Base-by-base conservation (phyloP, 1,139 yeast species). In the Yamadazyma dushanensis region DNA sequence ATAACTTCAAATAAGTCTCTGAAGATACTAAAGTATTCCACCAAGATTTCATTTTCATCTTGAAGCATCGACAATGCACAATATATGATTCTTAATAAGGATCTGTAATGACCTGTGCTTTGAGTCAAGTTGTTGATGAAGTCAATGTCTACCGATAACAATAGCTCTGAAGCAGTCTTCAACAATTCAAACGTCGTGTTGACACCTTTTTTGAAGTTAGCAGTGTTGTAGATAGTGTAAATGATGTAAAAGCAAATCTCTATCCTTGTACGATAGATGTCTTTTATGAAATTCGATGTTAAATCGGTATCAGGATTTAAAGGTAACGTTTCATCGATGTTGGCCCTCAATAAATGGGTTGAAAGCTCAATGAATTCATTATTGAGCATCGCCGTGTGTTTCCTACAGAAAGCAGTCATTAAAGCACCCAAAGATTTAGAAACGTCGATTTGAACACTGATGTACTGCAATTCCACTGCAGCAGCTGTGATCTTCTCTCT, bases 381-480 rank as follows among this genome's bases (percentile, higher is more conserved):
- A 35, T 56, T 23, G 11, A 77, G 50, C 11, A 53, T 48, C 14
- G 61, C 64, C 23, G 59, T 39, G 43, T 57, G 70, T 31, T 58
- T 59, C 37, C 71, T 66, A 47, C 82, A 74, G 45, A 75, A 75
- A 0, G 94, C 78, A 0, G 94, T 81, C 20, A 85, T 45, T 11
- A 89, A 63, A 1, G 92, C 89, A 34, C 94, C 90, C 73, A 85
- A 80, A 0, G 95, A 76, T 51, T 81, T 82, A 3, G 87, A 82
- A 18, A 84, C 75, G 3, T 76, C 65, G 16, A 82, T 66, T 52
- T 88, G 96, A 1, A 92, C 75, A 35, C 79, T 73, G 15, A 81
- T 69, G 52, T 70, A 73, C 43, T 87, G 89, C 30, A 80, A 54
- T 47, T 83, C 81, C 29, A 80, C 60, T 43, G 89, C 81, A 1